These are phyloP conservation scores for Ceratobasidium sp. DNA, from an alignment of 1,284 basidiomycete species.

Conservation along the genomic window DNA sequence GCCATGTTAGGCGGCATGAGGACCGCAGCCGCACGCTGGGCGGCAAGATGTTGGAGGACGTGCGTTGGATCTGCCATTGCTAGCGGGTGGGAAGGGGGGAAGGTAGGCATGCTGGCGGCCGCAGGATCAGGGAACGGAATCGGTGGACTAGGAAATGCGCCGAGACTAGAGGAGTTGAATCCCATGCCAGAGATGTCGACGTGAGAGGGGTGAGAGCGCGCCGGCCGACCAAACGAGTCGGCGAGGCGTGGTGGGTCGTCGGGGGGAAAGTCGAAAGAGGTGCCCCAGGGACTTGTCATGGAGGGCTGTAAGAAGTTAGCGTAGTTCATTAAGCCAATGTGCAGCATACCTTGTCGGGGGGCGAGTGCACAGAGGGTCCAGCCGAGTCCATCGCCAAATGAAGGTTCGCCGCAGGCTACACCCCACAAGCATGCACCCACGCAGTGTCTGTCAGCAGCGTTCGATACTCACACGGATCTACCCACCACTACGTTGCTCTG, in stretches of 20 bases:
- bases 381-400: constrained; percentile 34
- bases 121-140: constrained; percentile 15
- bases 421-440: constrained; percentile 23
- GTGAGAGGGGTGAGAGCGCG: constrained; percentile 5
- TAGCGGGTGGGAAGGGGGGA: constrained; percentile 18
- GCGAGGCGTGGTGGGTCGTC: constrained; percentile 10
- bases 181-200: neutral
- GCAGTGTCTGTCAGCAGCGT: neutral
- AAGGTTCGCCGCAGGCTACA: neutral
- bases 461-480: neutral
- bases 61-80: constrained; percentile 35
- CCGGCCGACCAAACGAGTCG: constrained; percentile 18
- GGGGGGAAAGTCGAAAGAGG: neutral
- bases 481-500: neutral
- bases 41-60: constrained; percentile 13
- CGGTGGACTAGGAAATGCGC: constrained; percentile 18
- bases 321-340: neutral
- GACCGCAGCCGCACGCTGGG: constrained; percentile 23
- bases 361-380: constrained; percentile 17
- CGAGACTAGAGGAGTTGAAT: constrained; percentile 2
- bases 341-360: constrained; percentile 23
- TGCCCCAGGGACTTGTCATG: constrained; percentile 8
- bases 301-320: neutral
- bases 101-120: neutral
- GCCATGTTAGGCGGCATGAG: constrained; percentile 27